These are phyloP conservation scores for Penstemon davidsonii DNA, from an alignment of 257 asterid genomes.

Conservation along the genomic window DNA sequence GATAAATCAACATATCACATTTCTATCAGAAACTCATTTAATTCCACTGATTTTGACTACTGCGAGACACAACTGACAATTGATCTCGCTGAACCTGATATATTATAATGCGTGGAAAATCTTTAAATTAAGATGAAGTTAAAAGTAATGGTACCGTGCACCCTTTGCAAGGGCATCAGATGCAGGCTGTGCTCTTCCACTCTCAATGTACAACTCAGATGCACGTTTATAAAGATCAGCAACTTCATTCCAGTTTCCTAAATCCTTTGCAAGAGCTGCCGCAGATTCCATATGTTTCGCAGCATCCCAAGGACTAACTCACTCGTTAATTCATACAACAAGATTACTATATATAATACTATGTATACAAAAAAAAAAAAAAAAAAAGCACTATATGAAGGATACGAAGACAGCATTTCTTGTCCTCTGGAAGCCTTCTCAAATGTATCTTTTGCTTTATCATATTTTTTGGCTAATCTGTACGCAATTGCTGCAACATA, in stretches of 20 bases:
- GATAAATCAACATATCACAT: too few species aligned
- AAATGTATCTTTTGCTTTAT: conserved; percentile 84
- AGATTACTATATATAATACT: neutral
- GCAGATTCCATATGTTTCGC: conserved; percentile 98
- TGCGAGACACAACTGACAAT: too few species aligned
- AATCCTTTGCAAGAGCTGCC: conserved; percentile 78
- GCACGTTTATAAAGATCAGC: conserved; percentile 87
- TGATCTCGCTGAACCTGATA: too few species aligned
- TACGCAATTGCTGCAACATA: conserved; percentile 62
- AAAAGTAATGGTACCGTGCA: conserved; percentile 69
- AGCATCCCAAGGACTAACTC: conserved; percentile 96
- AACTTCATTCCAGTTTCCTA: conserved; percentile 83
- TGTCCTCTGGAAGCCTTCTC: conserved; percentile 98
- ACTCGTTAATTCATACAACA: conserved; percentile 35
- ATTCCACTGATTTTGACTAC: too few species aligned
- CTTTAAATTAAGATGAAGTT: neutral
- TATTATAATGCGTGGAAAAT: too few species aligned
- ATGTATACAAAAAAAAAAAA: neutral
- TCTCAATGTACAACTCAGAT: conserved; percentile 75
- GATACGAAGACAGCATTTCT: conserved; percentile 95
- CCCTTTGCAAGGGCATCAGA: conserved; percentile 98
- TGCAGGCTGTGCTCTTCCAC: conserved; percentile 95
- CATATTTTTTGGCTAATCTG: conserved; percentile 64
- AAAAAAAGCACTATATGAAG: conserved; percentile 1
- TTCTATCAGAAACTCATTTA: too few species aligned